Conservation (phyloP, 108 stramenopile genomes). For the Cyclotella atomus region DNA sequence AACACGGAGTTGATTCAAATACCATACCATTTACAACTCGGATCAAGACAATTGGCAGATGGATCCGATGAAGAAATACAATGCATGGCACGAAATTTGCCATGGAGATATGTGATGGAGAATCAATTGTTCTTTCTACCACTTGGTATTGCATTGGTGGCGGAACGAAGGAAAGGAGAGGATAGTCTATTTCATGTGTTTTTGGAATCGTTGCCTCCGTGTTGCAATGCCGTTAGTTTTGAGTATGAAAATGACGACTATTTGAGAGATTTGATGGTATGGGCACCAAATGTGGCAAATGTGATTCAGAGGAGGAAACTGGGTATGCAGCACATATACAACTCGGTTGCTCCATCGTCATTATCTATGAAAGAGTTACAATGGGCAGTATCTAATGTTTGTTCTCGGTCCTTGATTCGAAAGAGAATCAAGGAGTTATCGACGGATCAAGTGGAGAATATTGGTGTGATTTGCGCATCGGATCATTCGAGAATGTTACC, state of each 20-base stretch:
- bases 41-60: background rate
- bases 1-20: conserved; percentile 8
- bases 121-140: conserved; percentile 10
- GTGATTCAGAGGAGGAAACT: background rate
- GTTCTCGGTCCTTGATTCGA: background rate
- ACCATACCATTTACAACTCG: conserved; percentile 8
- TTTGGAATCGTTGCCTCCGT: conserved; percentile 1
- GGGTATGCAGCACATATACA: background rate
- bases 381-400: conserved; percentile 1
- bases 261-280: background rate
- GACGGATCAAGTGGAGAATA: background rate
- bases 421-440: background rate
- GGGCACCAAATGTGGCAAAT: background rate
- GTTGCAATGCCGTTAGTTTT: background rate
- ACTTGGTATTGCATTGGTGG: background rate
- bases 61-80: conserved; percentile 8
- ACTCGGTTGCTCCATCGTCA: background rate
- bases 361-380: conserved; percentile 4
- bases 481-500: conserved; percentile 17
- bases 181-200: background rate
- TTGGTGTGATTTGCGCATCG: background rate
- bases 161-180: background rate
- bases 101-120: conserved; percentile 4
- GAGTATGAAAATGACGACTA: background rate
- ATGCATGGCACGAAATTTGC: background rate